A percentile compares a stretch with the other conserved stretches of the same genome.
Conservation (phyloP, 768 basidiomycete genomes). For the Melanogaster broomeanus region DNA sequence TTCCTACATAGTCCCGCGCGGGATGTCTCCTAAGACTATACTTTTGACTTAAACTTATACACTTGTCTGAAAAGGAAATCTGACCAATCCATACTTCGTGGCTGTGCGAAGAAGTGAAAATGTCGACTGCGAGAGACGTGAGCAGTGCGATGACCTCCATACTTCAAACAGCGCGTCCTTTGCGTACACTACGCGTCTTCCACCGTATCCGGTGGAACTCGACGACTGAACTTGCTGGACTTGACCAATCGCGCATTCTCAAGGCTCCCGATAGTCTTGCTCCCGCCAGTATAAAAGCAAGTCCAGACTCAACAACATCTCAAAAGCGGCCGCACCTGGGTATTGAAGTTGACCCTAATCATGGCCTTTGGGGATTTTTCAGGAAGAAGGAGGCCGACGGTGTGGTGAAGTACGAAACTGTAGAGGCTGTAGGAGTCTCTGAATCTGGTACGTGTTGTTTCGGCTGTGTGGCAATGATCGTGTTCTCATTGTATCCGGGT, state of each 20-base stretch:
- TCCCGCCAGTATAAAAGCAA: not conserved
- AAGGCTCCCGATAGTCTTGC: not conserved
- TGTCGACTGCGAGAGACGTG: not conserved
- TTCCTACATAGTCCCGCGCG: not conserved
- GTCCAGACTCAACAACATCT: constrained; percentile 19
- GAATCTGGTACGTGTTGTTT: constrained; percentile 36
- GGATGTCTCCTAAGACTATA: not conserved
- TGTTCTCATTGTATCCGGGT: constrained; percentile 3
- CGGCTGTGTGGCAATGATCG: not conserved
- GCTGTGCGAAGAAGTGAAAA: constrained; percentile 18
- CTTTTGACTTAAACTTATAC: no score
- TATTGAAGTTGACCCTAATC: constrained; percentile 53
- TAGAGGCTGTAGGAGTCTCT: constrained; percentile 35
- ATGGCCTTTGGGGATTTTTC: constrained; percentile 82
- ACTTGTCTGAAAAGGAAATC: not conserved
- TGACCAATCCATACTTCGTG: constrained; percentile 11
- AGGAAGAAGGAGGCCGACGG: constrained; percentile 56
- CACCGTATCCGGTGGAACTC: constrained; percentile 22
- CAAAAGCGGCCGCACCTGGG: constrained; percentile 45
- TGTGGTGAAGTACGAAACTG: constrained; percentile 52
- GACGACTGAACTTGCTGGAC: constrained; percentile 11
- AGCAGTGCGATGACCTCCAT: constrained; percentile 19
- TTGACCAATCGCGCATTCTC: constrained; percentile 3
- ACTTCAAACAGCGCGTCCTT: constrained; percentile 21
- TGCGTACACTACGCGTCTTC: constrained; percentile 13